A percentile compares a stretch with the other conserved stretches of the same genome.
Conservation (phyloP, 805 yeast genomes). For the Starmerella tilneyi region DNA sequence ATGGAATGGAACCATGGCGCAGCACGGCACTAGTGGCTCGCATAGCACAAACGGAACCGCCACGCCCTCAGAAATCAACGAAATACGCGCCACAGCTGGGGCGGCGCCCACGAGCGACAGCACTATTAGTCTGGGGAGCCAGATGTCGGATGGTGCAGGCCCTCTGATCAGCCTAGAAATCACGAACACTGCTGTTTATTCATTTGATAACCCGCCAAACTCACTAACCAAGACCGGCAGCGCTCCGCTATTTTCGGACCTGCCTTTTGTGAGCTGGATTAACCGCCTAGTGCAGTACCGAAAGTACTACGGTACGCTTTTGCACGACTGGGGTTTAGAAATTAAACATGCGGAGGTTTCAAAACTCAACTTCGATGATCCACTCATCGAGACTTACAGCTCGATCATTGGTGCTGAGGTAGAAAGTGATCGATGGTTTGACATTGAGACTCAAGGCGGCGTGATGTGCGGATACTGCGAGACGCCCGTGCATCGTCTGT, state of each 20-base stretch:
- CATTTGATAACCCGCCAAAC: background rate
- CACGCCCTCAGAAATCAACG: too few species aligned
- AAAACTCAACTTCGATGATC: conserved; percentile 46
- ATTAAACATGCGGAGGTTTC: conserved; percentile 67
- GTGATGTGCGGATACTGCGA: conserved; percentile 56
- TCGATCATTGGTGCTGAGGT: background rate
- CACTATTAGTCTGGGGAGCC: too few species aligned
- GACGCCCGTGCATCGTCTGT: conserved; percentile 46
- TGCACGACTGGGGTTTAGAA: conserved; percentile 75
- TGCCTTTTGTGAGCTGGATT: conserved; percentile 10
- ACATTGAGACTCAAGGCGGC: conserved; percentile 25
- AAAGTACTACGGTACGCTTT: conserved; percentile 62
- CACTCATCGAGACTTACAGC: conserved; percentile 4
- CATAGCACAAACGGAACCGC: too few species aligned
- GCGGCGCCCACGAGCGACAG: too few species aligned
- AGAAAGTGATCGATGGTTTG: background rate
- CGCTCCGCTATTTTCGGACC: background rate
- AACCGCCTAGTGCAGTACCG: conserved; percentile 35
- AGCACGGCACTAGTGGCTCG: too few species aligned
- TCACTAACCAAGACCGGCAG: background rate
- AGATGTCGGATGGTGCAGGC: background rate
- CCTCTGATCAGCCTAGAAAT: conserved; percentile 4
- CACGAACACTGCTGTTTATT: background rate
- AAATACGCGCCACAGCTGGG: too few species aligned
- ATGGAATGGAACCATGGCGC: too few species aligned